Base-by-base conservation (phyloP, 768 basidiomycete species). In the Thelephora aurantiotincta region DNA sequence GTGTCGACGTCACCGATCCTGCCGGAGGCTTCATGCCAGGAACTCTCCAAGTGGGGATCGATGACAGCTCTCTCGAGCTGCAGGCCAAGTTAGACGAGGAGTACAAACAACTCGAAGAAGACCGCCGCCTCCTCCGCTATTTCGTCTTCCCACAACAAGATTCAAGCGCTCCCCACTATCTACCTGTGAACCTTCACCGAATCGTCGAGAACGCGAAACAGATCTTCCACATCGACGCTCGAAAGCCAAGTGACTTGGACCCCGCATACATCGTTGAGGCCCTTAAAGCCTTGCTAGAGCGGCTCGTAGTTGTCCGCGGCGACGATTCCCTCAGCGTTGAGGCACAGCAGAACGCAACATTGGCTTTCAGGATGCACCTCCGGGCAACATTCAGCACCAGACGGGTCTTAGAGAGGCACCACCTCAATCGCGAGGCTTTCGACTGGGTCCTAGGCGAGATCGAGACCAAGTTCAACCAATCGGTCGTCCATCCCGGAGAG, bases 381-480 rank as follows among this genome's bases (percentile, higher is more conserved):
- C 85, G 93, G 7, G 82, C 88, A 5, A 88, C 84, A 0, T 81
- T 99, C 50, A 88, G 92, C 0, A 65, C 86, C 0, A 81, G 92
- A 9, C 80, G 83, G 11, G 89, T 98, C 1, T 62, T 99, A 51
- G 91, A 96, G 65, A 77, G 80, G 54, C 80, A 77, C 62, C 92
- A 93, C 56, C 71, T 98, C 33, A 92, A 85, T 51, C 73, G 77
- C 38, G 90, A 96, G 64, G 94, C 94, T 2, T 98, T 96, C 60
- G 92, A 97, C 58, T 99, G 96, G 96, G 90, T 98, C 1, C 57
- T 97, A 44, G 71, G 96, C 52, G 96, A 98, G 65, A 78, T 98
- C 26, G 93, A 98, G 62, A 74, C 88, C 41, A 92, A 93, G 62
- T 98, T 98, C 73, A 94, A 97, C 59, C 83, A 82, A 55, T 85